Base-by-base conservation (phyloP, 306 rosid genomes). In the Fagus sylvatica region DNA sequence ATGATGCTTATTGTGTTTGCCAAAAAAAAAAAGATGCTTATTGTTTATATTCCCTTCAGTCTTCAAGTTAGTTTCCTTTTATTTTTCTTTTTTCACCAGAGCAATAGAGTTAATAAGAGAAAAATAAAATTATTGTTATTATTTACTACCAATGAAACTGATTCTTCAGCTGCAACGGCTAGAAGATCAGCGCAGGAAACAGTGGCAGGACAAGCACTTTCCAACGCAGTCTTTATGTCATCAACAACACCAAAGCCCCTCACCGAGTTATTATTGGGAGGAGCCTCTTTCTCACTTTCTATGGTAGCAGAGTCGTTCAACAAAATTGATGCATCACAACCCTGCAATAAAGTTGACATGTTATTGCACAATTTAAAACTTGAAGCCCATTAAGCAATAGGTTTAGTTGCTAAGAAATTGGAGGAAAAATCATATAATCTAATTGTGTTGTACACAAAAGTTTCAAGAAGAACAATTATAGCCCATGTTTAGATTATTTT, bases 121-220 rank as follows among this genome's bases (percentile, higher is more conserved):
- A 19, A 5, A 60, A 19, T 11, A 60, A 30, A 60, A 7, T 28
- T 12, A 1, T 22, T 10, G 34, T 10, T 0, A 28, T n/a, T 17
- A n/a, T 8, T n/a, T n/a, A 22, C 2, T 84, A 88, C 93, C 90
- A 85, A 72, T 68, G n/a, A 61, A 55, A 79, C 79, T 33, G 84
- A 76, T 5, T 78, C 66, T 81, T 82, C 56, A 51, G 93, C 83
- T 1, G 91, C 84, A 16, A 90, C 33, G 34, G 93, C 60, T 9
- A 90, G 87, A 67, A 89, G 79, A 75, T 87, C 90, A 37, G 90
- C 93, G 72, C 93, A 89, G 15, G 93, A 89, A 77, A 87, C 93
- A 0, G 32, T 67, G 46, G 5, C 28, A 0, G 93, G 91, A 28
- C 91, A 90, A 55, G 56, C 56, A 3, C 1, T 1, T 76, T 90